Conservation (phyloP, 2,329 filamentous ascomycete species). For the Fusarium sp. region DNA sequence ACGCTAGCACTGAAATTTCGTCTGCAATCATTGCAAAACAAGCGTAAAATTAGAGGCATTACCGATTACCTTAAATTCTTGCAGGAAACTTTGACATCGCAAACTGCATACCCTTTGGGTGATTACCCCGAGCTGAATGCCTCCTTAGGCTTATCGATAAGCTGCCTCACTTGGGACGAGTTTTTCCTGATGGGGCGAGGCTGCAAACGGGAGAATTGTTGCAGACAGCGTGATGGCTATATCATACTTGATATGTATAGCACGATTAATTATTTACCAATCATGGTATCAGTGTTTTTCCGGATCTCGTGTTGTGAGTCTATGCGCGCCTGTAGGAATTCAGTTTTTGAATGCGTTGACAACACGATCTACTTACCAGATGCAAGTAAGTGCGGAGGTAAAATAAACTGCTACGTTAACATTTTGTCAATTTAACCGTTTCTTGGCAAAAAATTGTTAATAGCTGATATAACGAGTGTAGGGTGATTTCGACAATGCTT, state of each 20-base stretch:
- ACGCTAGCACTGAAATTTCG: slow-evolving; percentile 8
- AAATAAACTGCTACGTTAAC: neutral
- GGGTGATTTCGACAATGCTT: neutral
- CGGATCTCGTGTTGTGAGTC: neutral
- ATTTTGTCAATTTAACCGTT: neutral
- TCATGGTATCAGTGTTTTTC: neutral
- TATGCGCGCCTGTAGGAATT: slow-evolving; percentile 17
- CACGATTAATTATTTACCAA: neutral
- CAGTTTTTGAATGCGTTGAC: neutral
- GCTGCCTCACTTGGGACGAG: neutral
- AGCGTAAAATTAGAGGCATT: neutral
- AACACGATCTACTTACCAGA: neutral
- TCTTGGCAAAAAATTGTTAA: neutral
- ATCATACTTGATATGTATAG: neutral
- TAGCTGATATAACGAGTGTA: neutral
- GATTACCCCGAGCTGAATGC: neutral
- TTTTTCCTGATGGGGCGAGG: neutral
- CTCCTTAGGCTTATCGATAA: neutral
- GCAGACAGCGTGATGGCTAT: neutral
- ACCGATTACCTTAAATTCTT: neutral
- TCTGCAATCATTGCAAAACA: neutral
- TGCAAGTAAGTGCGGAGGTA: neutral
- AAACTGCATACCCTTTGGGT: neutral
- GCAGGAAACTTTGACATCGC: neutral
- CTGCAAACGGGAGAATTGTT: neutral